Evolutionary conservation across 208 protist species (phyloP).

Genomic region (Acanthamoeba healyi): DNA sequence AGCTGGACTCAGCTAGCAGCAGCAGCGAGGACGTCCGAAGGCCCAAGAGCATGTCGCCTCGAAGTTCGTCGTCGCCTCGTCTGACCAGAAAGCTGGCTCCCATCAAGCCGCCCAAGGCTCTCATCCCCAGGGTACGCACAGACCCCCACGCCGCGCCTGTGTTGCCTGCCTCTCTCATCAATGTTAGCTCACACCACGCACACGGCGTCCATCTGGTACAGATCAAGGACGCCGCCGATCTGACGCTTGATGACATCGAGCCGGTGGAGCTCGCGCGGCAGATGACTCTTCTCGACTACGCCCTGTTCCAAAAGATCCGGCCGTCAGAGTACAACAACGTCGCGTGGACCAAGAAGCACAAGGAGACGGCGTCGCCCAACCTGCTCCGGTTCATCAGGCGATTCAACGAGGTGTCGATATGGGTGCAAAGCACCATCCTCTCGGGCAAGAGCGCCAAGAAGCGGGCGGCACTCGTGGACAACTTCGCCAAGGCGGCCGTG

Average conservation of each 20-base stretch:
- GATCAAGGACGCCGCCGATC: background rate
- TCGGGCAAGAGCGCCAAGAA: conserved; percentile 64
- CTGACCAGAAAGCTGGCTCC: background rate
- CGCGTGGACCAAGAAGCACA: conserved; percentile 51
- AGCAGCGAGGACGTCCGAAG: background rate
- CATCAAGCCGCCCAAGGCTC: conserved; percentile 25
- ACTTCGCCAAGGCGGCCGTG: conserved; percentile 42
- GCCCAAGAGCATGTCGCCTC: background rate
- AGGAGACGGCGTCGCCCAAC: background rate
- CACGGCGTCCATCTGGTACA: background rate
- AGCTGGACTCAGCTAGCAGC: background rate
- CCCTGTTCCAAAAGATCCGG: conserved; percentile 24
- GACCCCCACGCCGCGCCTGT: too few species aligned
- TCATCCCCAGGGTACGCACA: conserved; percentile 30
- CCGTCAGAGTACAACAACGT: conserved; percentile 9
- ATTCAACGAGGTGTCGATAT: conserved; percentile 65
- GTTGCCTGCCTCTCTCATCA: background rate
- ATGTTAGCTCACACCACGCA: background rate
- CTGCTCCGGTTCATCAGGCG: conserved; percentile 7
- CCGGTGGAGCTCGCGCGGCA: conserved; percentile 55
- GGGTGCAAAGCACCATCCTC: conserved; percentile 58
- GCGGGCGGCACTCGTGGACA: conserved; percentile 34
- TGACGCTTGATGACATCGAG: conserved; percentile 64
- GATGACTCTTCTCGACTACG: conserved; percentile 52
- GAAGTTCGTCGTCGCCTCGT: background rate